Conservation (phyloP, 2,329 filamentous ascomycete genomes). For the Stagonosporopsis cucurbitacearum region DNA sequence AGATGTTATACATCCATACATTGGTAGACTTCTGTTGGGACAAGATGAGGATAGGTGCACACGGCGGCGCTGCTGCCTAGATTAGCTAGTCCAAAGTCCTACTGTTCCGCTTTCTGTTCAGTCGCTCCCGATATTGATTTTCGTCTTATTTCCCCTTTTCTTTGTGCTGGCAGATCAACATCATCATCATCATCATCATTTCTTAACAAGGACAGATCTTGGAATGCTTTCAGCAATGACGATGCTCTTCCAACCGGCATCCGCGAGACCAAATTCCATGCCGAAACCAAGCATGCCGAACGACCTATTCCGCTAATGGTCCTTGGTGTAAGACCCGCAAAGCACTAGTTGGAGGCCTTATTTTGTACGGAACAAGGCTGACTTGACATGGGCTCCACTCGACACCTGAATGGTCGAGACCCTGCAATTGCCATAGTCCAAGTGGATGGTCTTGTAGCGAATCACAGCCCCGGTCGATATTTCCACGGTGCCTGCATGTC, state of each 20-base stretch:
- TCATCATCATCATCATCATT: conserved; percentile 1
- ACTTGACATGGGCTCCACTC: conserved; percentile 26
- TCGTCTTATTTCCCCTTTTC: conserved; percentile 3
- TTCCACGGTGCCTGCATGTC: conserved; percentile 18
- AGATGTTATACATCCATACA: conserved; percentile 20
- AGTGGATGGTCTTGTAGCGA: conserved; percentile 16
- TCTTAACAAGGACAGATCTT: background rate
- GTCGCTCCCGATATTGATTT: conserved; percentile 2
- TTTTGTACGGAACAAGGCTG: conserved; percentile 39
- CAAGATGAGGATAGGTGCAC: conserved; percentile 29
- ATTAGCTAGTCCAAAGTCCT: conserved; percentile 29
- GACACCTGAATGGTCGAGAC: conserved; percentile 16
- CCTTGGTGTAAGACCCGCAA: conserved; percentile 36
- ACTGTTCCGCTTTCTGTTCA: conserved; percentile 11
- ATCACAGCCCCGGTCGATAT: conserved; percentile 10
- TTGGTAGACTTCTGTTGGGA: conserved; percentile 30
- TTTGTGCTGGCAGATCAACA: background rate
- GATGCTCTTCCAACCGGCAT: background rate
- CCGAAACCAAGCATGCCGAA: conserved; percentile 9
- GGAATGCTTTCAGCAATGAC: background rate
- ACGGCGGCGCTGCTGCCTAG: conserved; percentile 32
- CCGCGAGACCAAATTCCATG: conserved; percentile 1
- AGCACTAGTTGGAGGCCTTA: conserved; percentile 44
- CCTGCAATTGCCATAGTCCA: conserved; percentile 14
- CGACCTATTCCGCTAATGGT: conserved; percentile 13